phyloP scores from a whole-genome alignment of 2,329 filamentous ascomycete species.

The Stachybotrys elegans region DNA sequence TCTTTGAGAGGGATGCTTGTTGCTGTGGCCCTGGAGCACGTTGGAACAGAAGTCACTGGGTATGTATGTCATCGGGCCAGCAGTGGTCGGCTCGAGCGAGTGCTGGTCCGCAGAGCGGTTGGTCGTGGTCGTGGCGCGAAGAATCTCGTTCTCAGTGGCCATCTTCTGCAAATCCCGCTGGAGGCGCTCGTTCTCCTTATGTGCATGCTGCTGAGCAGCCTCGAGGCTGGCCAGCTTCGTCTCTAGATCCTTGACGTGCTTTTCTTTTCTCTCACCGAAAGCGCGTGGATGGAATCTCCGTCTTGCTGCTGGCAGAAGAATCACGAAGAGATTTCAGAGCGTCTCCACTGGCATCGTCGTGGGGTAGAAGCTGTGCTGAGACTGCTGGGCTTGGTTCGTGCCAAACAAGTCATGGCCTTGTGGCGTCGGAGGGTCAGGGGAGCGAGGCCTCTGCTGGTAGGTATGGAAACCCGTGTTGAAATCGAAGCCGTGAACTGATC shows the following conservation, averaged over 20 bases:
- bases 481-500: conserved; percentile 47
- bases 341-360: conserved; percentile 16
- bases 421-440: conserved; percentile 46
- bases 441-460: conserved; percentile 26
- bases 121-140: conserved; percentile 63
- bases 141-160: conserved; percentile 86
- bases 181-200: conserved; percentile 80
- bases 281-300: conserved; percentile 49
- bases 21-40: conserved; percentile 55
- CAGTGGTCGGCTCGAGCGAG: conserved; percentile 44
- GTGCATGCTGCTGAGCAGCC: conserved; percentile 64
- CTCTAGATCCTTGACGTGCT: conserved; percentile 89
- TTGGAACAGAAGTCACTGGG: conserved; percentile 68
- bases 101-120: conserved; percentile 29
- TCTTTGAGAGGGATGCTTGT: conserved; percentile 63
- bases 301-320: conserved; percentile 5
- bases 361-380: conserved; percentile 18
- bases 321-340: conserved; percentile 20
- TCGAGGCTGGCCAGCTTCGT: conserved; percentile 76
- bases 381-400: conserved; percentile 16
- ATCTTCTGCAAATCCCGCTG: conserved; percentile 79
- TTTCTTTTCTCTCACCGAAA: conserved; percentile 93
- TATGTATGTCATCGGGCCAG: conserved; percentile 65
- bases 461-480: conserved; percentile 34
- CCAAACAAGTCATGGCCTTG: conserved; percentile 38